phyloP scores from a whole-genome alignment of 208 protist species.

The Leishmania amazonensis region DNA sequence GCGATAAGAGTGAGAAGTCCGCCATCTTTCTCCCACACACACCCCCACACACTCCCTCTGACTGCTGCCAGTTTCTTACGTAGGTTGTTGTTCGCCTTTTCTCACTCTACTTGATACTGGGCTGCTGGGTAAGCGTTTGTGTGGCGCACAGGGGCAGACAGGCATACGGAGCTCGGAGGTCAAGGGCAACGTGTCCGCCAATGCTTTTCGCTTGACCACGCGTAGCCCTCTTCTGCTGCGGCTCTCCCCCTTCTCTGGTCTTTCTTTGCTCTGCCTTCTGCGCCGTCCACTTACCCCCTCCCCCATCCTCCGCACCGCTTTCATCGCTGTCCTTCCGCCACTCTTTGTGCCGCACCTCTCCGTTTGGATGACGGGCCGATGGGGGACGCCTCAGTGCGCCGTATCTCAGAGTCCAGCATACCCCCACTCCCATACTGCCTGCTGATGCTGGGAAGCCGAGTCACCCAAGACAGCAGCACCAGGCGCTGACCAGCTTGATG shows the following conservation, averaged over 20 bases:
- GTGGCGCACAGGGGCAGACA: neutral
- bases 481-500: neutral
- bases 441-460: too few relatives aligned
- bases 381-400: neutral
- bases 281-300: neutral
- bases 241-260: neutral
- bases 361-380: neutral
- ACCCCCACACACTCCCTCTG: neutral
- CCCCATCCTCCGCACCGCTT: neutral
- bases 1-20: neutral
- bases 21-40: neutral
- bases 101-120: neutral
- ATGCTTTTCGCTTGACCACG: neutral
- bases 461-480: too few relatives aligned
- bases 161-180: too few relatives aligned
- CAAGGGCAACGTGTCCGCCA: too few relatives aligned
- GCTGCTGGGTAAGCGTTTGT: neutral
- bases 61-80: neutral
- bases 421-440: neutral
- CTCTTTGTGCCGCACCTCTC: too few relatives aligned
- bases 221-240: neutral
- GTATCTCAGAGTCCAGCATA: neutral
- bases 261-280: neutral
- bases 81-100: neutral
- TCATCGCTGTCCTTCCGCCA: neutral